phyloP scores from a whole-genome alignment of 2,329 filamentous ascomycete species.

The Exophiala phaeomuriformis region DNA sequence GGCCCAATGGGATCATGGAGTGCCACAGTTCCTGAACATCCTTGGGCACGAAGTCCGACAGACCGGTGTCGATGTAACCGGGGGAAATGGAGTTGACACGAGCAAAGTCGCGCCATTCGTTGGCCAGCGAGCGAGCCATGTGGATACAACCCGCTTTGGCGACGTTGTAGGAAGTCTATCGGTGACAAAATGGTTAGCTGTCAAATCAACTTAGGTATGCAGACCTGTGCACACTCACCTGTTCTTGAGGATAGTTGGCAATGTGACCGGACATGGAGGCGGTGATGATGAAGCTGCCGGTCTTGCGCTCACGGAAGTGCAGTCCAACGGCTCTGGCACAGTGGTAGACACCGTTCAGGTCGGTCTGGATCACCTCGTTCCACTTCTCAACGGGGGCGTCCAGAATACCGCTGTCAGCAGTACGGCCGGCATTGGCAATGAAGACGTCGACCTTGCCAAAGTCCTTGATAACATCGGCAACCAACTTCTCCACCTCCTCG shows the following conservation, averaged over 20 bases:
- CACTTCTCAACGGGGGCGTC: conserved; percentile 64
- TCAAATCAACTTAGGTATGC: conserved; percentile 5
- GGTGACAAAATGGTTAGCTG: neutral
- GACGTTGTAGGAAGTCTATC: conserved; percentile 52
- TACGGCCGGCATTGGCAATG: conserved; percentile 64
- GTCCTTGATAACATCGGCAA: conserved; percentile 56
- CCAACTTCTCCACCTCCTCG: conserved; percentile 50
- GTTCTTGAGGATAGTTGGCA: conserved; percentile 55
- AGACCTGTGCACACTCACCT: conserved; percentile 34
- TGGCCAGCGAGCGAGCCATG: conserved; percentile 56
- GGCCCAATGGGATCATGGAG: conserved; percentile 54
- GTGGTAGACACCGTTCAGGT: conserved; percentile 78
- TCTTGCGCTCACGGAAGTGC: conserved; percentile 62
- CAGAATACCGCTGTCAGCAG: conserved; percentile 60
- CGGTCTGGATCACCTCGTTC: conserved; percentile 73
- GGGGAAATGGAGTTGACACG: conserved; percentile 62
- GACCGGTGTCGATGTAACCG: conserved; percentile 61
- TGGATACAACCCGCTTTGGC: conserved; percentile 63
- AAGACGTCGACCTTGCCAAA: conserved; percentile 64
- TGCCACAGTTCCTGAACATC: conserved; percentile 52
- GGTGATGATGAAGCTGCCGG: conserved; percentile 59
- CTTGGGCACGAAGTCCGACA: conserved; percentile 56
- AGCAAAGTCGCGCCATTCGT: conserved; percentile 63
- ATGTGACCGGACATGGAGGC: conserved; percentile 55
- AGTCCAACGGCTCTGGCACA: conserved; percentile 82